These are phyloP conservation scores for Oxytropis ochrocephala DNA, from an alignment of 306 rosid genomes.

Conservation along the genomic window DNA sequence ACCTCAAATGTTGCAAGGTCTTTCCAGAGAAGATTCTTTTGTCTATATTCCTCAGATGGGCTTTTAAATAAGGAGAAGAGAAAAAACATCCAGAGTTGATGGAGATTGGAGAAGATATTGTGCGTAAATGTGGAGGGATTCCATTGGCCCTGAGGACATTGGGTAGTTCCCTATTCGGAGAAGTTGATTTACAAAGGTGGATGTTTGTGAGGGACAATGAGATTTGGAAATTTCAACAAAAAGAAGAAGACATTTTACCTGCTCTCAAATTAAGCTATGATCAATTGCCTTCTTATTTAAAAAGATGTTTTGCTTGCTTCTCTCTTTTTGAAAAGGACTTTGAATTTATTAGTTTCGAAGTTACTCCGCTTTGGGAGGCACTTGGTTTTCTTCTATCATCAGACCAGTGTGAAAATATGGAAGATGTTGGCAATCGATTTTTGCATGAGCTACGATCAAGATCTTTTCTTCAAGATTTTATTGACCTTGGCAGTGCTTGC, in stretches of 20 bases:
- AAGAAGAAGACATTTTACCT: conserved; percentile 8
- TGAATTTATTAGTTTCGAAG: accelerated
- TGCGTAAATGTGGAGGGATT: conserved; percentile 26
- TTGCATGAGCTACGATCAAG: not conserved
- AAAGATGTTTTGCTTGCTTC: conserved; percentile 27
- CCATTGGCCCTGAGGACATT: conserved; percentile 27
- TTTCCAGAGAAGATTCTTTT: not conserved
- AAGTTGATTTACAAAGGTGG: not conserved
- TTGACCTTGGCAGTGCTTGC: not conserved
- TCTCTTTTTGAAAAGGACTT: conserved; percentile 10
- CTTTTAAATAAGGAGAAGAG: conserved; percentile 26
- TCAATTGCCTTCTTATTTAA: conserved; percentile 28
- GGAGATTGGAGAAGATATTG: conserved; percentile 16
- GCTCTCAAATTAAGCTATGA: conserved; percentile 30
- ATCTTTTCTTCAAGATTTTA: conserved; percentile 7
- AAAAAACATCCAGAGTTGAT: not conserved
- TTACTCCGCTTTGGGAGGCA: conserved; percentile 25
- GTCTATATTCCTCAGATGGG: conserved; percentile 21
- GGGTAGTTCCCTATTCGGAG: not conserved
- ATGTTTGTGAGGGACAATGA: conserved; percentile 7
- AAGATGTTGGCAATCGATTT: conserved; percentile 13
- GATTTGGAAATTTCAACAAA: conserved; percentile 27
- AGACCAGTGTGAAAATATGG: not conserved
- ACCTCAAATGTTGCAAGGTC: not conserved
- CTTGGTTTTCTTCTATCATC: conserved; percentile 18